Percentiles rank a stretch among this genome's conserved stretches.
Conservation (phyloP, 495 filamentous ascomycete genomes). For the Hyphodiscus hymeniophilus region DNA sequence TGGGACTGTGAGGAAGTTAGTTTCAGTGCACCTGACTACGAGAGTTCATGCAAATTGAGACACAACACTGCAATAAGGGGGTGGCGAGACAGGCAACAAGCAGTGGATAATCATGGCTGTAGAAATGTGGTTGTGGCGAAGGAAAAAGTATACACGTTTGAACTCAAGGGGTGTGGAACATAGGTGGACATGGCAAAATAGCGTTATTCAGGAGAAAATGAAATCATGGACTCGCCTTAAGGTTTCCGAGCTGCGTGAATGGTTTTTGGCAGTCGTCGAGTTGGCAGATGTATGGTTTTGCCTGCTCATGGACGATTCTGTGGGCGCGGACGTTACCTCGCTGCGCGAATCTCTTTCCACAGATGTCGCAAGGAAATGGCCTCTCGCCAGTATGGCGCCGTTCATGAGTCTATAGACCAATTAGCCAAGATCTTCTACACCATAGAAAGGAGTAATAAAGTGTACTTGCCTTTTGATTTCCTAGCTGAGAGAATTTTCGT, state of each 20-base stretch:
- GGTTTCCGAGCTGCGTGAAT: conserved; percentile 82
- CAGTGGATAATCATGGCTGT: conserved; percentile 2
- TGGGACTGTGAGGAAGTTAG: conserved; percentile 53
- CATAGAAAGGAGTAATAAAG: conserved; percentile 1
- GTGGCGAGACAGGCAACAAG: background rate
- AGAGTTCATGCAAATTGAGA: conserved; percentile 2
- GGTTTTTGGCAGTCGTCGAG: conserved; percentile 76
- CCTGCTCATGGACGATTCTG: conserved; percentile 67
- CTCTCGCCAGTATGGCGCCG: conserved; percentile 81
- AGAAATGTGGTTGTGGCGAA: conserved; percentile 1
- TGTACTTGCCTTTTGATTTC: conserved; percentile 69
- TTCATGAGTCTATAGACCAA: conserved; percentile 59
- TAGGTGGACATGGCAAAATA: background rate
- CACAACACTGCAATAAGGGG: conserved; percentile 4
- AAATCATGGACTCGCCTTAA: conserved; percentile 68
- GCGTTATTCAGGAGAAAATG: conserved; percentile 4
- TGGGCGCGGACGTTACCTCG: conserved; percentile 84
- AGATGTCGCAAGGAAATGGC: conserved; percentile 76
- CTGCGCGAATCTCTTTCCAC: conserved; percentile 76
- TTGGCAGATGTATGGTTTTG: conserved; percentile 73
- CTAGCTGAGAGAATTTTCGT: conserved; percentile 77
- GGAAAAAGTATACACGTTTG: conserved; percentile 4
- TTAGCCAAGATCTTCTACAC: conserved; percentile 12
- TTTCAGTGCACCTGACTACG: conserved; percentile 4
- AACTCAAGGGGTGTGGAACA: conserved; percentile 11